phyloP scores from a whole-genome alignment of 768 basidiomycete genomes.

The Megacollybia marginata region DNA sequence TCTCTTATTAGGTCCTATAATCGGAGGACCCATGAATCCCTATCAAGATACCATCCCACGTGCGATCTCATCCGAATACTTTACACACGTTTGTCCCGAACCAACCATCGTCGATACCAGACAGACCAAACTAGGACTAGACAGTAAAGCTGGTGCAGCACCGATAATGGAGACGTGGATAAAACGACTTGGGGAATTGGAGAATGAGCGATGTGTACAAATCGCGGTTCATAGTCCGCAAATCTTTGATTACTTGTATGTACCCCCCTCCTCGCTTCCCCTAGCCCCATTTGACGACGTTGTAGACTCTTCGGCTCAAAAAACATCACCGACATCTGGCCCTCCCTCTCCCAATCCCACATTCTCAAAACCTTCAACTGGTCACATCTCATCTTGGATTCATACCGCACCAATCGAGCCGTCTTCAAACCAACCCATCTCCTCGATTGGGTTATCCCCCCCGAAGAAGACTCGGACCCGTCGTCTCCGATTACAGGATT shows the following conservation, averaged over 20 bases:
- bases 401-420: constrained; percentile 37
- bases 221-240: constrained; percentile 27
- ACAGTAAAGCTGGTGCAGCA: constrained; percentile 21
- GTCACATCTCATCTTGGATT: constrained; percentile 49
- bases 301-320: constrained; percentile 43
- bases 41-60: constrained; percentile 29
- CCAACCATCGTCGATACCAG: constrained; percentile 23
- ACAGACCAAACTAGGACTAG: constrained; percentile 12
- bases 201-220: constrained; percentile 46
- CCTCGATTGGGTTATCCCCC: background rate
- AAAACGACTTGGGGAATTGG: constrained; percentile 29
- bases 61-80: constrained; percentile 33
- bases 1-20: constrained; percentile 29
- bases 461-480: background rate
- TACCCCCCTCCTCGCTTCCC: constrained; percentile 18
- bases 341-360: constrained; percentile 36
- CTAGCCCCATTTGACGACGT: background rate
- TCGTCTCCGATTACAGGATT: constrained; percentile 24
- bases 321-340: constrained; percentile 37
- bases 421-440: constrained; percentile 21
- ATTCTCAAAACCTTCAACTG: constrained; percentile 47
- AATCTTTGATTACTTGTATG: constrained; percentile 50
- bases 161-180: constrained; percentile 39
- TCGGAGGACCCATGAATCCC: constrained; percentile 30
- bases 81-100: constrained; percentile 32